Evolutionary conservation across 495 filamentous ascomycete genomes (phyloP).

Genomic region (Penicillium longicatenatum): DNA sequence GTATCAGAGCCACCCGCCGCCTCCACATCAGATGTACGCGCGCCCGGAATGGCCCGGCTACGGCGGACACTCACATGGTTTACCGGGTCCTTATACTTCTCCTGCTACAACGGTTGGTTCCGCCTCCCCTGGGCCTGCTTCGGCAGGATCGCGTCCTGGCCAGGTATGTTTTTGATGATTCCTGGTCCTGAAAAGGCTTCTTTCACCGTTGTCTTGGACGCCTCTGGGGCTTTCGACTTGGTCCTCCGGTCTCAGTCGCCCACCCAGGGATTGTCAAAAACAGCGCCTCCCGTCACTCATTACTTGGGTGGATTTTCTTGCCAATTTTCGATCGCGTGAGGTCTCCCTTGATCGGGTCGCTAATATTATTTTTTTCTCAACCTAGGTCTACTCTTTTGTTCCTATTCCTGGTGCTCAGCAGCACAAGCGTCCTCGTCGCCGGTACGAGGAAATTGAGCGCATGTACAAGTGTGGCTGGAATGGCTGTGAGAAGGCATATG

Average conservation of each 20-base stretch:
- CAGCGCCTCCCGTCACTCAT: conserved; percentile 20
- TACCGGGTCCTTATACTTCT: conserved; percentile 64
- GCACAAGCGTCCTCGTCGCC: conserved; percentile 90
- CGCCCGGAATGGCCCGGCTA: conserved; percentile 85
- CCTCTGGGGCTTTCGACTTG: conserved; percentile 18
- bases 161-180: conserved; percentile 68
- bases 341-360: neutral
- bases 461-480: conserved; percentile 99
- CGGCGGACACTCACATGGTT: conserved; percentile 60
- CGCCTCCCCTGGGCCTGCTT: conserved; percentile 55
- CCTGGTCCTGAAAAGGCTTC: conserved; percentile 35
- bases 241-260: conserved; percentile 14
- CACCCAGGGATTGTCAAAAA: conserved; percentile 35
- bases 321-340: conserved; percentile 7
- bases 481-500: conserved; percentile 97
- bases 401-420: conserved; percentile 97
- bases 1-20: conserved; percentile 57
- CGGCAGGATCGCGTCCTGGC: conserved; percentile 63
- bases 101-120: conserved; percentile 61
- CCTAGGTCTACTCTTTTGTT: conserved; percentile 95
- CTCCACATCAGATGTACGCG: conserved; percentile 69
- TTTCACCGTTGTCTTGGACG: conserved; percentile 39
- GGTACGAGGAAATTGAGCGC: conserved; percentile 98
- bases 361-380: conserved; percentile 23
- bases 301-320: conserved; percentile 8